Evolutionary conservation across 164 flowering plant species (phyloP).

Genomic region (Vitis cinerea): DNA sequence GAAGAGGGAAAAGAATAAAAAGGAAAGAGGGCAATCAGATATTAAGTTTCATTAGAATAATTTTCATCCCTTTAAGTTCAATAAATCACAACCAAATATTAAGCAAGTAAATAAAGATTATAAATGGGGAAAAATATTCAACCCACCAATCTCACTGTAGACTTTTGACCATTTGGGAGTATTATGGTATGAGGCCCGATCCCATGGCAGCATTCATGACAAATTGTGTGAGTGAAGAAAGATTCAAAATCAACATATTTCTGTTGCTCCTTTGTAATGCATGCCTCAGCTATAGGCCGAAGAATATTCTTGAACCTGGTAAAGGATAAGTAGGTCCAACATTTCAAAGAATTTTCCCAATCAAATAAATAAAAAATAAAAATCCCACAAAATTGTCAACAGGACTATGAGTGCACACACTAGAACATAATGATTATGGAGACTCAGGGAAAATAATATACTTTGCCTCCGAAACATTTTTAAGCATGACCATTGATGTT

Average conservation of each 20-base stretch:
- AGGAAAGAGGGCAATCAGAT: not conserved
- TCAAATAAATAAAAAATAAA: not conserved
- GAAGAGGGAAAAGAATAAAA: slow-evolving; percentile 18
- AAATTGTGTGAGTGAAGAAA: slow-evolving; percentile 91
- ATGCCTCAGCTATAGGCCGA: slow-evolving; percentile 71
- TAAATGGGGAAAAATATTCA: not conserved
- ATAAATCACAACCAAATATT: not conserved
- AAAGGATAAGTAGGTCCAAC: slow-evolving; percentile 8
- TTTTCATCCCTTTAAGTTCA: not conserved
- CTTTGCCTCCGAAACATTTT: slow-evolving; percentile 98
- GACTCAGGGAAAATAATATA: slow-evolving; percentile 22
- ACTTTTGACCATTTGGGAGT: slow-evolving; percentile 77
- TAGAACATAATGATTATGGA: not conserved
- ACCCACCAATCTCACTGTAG: slow-evolving; percentile 91
- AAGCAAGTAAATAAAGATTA: slow-evolving; percentile 1
- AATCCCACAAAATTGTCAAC: not conserved
- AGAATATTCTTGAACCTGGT: slow-evolving; percentile 89
- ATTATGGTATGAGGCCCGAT: slow-evolving; percentile 91
- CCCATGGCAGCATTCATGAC: slow-evolving; percentile 98
- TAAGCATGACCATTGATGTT: slow-evolving; percentile 95
- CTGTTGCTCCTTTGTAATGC: slow-evolving; percentile 66
- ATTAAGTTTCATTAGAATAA: not conserved
- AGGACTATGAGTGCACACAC: not conserved
- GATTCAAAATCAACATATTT: slow-evolving; percentile 78
- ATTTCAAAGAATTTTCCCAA: not conserved